phyloP scores from a whole-genome alignment of 441 rosid genomes.

The Pelargonium myrrhifolium region DNA sequence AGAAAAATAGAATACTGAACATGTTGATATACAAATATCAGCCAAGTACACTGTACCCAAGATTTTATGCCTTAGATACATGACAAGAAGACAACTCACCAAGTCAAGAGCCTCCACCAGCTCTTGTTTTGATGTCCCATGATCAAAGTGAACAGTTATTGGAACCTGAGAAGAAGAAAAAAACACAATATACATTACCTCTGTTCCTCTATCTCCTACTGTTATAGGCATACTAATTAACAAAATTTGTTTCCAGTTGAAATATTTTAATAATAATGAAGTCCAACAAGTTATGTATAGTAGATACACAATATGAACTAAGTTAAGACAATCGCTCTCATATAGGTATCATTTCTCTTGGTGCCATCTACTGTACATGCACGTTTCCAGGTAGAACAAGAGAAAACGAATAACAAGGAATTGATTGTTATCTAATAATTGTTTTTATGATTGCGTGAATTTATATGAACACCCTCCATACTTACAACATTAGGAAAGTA shows the following conservation, averaged over 20 bases:
- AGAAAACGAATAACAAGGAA: not conserved
- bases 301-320: not conserved
- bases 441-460: not conserved
- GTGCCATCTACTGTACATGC: too few relatives aligned
- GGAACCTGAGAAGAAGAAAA: slow-evolving; percentile 78
- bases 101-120: slow-evolving; percentile 67
- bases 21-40: not conserved
- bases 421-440: too few relatives aligned
- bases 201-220: not conserved
- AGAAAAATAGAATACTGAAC: not conserved
- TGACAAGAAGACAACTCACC: slow-evolving; percentile 35
- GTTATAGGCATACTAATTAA: not conserved
- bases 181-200: slow-evolving; percentile 5
- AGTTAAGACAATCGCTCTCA: too few relatives aligned
- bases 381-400: not conserved
- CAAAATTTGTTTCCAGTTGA: not conserved
- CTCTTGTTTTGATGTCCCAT: slow-evolving; percentile 79
- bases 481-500: not conserved
- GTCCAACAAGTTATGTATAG: not conserved
- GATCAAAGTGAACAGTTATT: slow-evolving; percentile 89
- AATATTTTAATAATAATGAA: not conserved
- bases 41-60: not conserved
- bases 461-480: not conserved
- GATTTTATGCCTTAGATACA: not conserved
- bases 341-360: too few relatives aligned